Percentiles rank a stretch among this genome's conserved stretches.
phyloP scores from a whole-genome alignment of 2,329 filamentous ascomycete species.

The Phoma sp. region DNA sequence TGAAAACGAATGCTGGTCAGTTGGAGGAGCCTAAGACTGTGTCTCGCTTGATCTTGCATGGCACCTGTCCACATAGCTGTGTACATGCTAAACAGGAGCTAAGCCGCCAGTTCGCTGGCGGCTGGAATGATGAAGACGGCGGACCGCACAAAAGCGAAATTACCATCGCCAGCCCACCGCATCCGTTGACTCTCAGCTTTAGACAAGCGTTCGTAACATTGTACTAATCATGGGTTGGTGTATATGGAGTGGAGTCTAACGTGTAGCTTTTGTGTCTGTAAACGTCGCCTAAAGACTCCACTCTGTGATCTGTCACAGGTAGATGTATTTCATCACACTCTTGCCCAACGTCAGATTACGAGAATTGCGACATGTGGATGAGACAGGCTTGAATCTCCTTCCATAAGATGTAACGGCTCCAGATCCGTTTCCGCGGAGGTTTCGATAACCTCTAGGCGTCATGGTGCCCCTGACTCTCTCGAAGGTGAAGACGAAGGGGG shows the following conservation, averaged over 20 bases:
- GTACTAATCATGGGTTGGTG: slow-evolving; percentile 7
- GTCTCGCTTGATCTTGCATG: not conserved
- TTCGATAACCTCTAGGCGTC: not conserved
- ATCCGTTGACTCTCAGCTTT: slow-evolving; percentile 4
- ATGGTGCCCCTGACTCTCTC: slow-evolving; percentile 9
- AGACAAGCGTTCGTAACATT: not conserved
- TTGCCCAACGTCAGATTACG: not conserved
- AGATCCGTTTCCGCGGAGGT: not conserved
- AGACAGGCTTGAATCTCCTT: not conserved
- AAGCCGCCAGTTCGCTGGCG: slow-evolving; percentile 8
- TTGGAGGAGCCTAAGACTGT: too few species aligned
- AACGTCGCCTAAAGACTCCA: slow-evolving; percentile 1
- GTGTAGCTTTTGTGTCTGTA: slow-evolving; percentile 3
- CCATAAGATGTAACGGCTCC: not conserved
- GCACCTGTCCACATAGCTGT: not conserved
- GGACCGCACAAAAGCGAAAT: slow-evolving; percentile 6
- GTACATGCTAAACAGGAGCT: not conserved
- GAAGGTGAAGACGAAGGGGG: not conserved
- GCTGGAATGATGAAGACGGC: not conserved
- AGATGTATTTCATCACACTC: not conserved
- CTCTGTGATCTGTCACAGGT: not conserved
- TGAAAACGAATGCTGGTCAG: too few species aligned
- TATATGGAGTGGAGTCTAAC: slow-evolving; percentile 4
- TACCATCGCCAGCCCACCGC: not conserved
- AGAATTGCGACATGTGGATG: not conserved